Evolutionary conservation across 495 filamentous ascomycete genomes (phyloP).

Genomic region (Penicillium verhagenii): DNA sequence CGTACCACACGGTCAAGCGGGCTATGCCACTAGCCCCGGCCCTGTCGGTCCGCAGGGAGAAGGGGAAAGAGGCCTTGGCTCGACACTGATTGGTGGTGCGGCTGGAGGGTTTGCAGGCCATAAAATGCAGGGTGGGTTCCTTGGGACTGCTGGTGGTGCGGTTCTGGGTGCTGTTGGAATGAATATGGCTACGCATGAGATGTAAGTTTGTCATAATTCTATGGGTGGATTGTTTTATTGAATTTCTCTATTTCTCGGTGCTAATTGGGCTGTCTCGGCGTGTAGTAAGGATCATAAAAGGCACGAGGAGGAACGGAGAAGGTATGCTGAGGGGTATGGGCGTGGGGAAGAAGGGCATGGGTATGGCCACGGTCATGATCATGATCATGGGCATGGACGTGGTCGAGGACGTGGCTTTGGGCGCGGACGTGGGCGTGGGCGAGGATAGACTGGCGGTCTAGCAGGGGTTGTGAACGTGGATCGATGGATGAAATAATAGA

Average conservation of each 20-base stretch:
- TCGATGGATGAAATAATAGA: too few species aligned
- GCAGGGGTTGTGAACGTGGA: too few species aligned
- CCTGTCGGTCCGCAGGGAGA: conserved; percentile 33
- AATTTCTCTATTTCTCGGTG: too few species aligned
- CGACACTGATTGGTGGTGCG: conserved; percentile 7
- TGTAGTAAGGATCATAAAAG: neutral
- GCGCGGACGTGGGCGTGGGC: neutral
- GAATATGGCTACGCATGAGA: conserved; percentile 6
- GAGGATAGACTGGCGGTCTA: too few species aligned
- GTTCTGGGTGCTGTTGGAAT: neutral
- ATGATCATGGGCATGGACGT: neutral
- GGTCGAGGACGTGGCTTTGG: neutral
- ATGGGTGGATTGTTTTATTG: too few species aligned
- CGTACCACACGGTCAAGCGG: neutral
- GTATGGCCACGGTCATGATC: neutral
- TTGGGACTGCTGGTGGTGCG: neutral
- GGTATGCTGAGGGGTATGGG: neutral
- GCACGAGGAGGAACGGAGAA: neutral
- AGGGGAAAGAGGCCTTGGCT: conserved; percentile 43
- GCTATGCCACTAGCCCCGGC: conserved; percentile 1
- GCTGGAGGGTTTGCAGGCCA: conserved; percentile 29
- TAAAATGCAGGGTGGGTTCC: conserved; percentile 38
- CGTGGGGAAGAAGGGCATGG: neutral
- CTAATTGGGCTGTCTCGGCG: too few species aligned
- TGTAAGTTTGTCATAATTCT: conserved; percentile 1